Conservation (phyloP, 768 basidiomycete species). For the Lyophyllum atratum region DNA sequence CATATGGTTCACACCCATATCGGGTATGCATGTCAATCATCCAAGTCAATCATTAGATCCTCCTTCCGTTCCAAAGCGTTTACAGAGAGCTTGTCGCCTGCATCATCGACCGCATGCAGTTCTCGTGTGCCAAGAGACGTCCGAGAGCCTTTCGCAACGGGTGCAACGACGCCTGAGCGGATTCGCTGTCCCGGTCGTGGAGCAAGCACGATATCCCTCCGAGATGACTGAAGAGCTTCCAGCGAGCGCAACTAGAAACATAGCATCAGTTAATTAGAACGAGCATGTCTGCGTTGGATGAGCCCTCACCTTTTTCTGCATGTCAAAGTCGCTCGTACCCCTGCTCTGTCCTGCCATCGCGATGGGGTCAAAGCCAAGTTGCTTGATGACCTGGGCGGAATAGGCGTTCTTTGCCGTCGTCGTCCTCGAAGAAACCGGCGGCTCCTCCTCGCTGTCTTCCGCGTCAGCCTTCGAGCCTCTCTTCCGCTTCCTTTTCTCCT, state of each 20-base stretch:
- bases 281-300: neutral
- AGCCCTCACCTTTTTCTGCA: slow-evolving; percentile 59
- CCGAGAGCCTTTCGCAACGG: slow-evolving; percentile 20
- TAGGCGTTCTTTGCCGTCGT: slow-evolving; percentile 49
- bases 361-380: slow-evolving; percentile 81
- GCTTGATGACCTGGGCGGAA: slow-evolving; percentile 65
- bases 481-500: slow-evolving; percentile 15
- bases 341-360: slow-evolving; percentile 50
- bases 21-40: too few relatives aligned
- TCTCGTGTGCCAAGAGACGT: neutral
- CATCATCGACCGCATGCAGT: slow-evolving; percentile 24
- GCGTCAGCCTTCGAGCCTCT: slow-evolving; percentile 14
- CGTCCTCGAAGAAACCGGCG: neutral
- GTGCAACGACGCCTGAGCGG: slow-evolving; percentile 57
- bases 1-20: too few relatives aligned
- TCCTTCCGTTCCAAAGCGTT: slow-evolving; percentile 6
- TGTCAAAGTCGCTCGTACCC: slow-evolving; percentile 33
- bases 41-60: slow-evolving; percentile 44
- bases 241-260: slow-evolving; percentile 54
- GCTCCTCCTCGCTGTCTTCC: slow-evolving; percentile 1
- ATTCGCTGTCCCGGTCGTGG: slow-evolving; percentile 65
- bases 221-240: slow-evolving; percentile 50
- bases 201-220: slow-evolving; percentile 57
- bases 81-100: slow-evolving; percentile 29
- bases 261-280: neutral